Base-by-base conservation (phyloP, 2,329 filamentous ascomycete species). In the Talaromyces islandicus region DNA sequence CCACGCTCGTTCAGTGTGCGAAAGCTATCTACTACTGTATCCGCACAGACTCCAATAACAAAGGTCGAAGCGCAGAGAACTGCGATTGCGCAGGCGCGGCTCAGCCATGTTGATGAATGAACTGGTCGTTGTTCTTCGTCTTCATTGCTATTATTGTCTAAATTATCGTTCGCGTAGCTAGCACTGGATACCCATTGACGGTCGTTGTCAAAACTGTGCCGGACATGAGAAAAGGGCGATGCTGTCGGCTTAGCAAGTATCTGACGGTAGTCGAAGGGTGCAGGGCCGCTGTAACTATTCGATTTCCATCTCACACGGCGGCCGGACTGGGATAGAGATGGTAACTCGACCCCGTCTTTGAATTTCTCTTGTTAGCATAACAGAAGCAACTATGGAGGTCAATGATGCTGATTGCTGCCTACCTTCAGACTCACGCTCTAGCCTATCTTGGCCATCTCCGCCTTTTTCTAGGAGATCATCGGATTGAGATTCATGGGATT, bases 21-120 rank as follows among this genome's bases (percentile, higher is more conserved):
- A 69, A 90, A 90, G 50, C 85, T 86, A 61, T 81, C 82, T 24
- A 90, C 86, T 68, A 90, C 83, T 68, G 88, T 88, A 67, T 90
- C 87, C 63, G 88, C 87, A 68, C 88, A 90, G 2, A 84, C 73
- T 0, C 87, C 87, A 0, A 90, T 87, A 11, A 90, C 77, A 2
- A 77, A 84, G 1, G 88, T 90, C 0, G 85, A 84, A 9, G 85
- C 67, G 10, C 89, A 74, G 1, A 90, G 78, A 24, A 66, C 25
- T 3, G 93, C 77, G 58, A 93, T 25, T 17, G 48, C 48, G 48
- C 24, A 52, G 48, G 27, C 5, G 27, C 48, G 48, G 25, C 48
- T 52, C 48, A 52, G 12, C 48, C 48, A 52, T 27, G 21, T 29
- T 3, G 48, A 29, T 19, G 7, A n/a, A n/a, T 52, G 24, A 21